phyloP scores from a whole-genome alignment of 805 yeast species.

The Saccharomycopsis amapae region DNA sequence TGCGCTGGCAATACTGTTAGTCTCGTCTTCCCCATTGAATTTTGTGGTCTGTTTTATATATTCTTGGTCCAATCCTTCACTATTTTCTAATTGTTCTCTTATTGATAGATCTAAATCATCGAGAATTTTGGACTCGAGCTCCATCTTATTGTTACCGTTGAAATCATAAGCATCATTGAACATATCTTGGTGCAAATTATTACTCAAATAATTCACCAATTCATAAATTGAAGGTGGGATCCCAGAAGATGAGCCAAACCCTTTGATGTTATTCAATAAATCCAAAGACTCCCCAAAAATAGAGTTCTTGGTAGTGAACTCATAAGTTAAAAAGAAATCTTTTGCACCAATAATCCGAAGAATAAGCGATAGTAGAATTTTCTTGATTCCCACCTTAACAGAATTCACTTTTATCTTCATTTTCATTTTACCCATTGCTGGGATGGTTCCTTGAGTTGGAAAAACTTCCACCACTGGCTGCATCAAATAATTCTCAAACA shows the following conservation, averaged over 20 bases:
- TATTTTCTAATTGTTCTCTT: slow-evolving; percentile 18
- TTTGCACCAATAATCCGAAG: slow-evolving; percentile 27
- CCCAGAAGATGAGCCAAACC: slow-evolving; percentile 24
- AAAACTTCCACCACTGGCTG: slow-evolving; percentile 15
- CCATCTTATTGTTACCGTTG: background rate
- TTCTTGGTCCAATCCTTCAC: slow-evolving; percentile 14
- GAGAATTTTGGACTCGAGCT: slow-evolving; percentile 8
- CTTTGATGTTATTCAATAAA: slow-evolving; percentile 23
- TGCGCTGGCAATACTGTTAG: slow-evolving; percentile 24
- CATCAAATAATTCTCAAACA: slow-evolving; percentile 10
- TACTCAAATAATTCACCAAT: slow-evolving; percentile 27
- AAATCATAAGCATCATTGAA: slow-evolving; percentile 23
- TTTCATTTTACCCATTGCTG: slow-evolving; percentile 25
- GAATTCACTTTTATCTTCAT: slow-evolving; percentile 24
- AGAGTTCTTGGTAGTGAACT: slow-evolving; percentile 24
- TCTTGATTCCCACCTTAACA: slow-evolving; percentile 26
- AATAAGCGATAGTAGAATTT: slow-evolving; percentile 25
- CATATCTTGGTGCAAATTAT: slow-evolving; percentile 25
- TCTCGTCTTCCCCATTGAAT: slow-evolving; percentile 21
- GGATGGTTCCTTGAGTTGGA: slow-evolving; percentile 29
- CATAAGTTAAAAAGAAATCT: slow-evolving; percentile 29
- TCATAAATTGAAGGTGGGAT: slow-evolving; percentile 30
- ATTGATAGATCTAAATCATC: slow-evolving; percentile 20
- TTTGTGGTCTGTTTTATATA: slow-evolving; percentile 17
- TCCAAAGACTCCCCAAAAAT: slow-evolving; percentile 30